Conservation (phyloP, 768 basidiomycete species). For the Saitozyma podzolica region DNA sequence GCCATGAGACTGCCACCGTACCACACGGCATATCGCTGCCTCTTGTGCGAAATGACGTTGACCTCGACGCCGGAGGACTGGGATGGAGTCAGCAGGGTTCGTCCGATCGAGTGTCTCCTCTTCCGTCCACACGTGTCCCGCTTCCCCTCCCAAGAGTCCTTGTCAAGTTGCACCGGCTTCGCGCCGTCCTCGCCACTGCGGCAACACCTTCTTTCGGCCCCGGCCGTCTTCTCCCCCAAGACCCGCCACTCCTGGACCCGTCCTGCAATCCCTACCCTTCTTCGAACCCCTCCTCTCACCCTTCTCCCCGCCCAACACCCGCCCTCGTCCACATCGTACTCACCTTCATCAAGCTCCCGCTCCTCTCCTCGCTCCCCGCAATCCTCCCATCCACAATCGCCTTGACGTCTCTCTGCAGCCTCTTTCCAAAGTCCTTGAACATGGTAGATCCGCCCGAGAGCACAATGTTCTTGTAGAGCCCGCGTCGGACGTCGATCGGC, state of each 20-base stretch:
- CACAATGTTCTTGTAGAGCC: conserved; percentile 98
- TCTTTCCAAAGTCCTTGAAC: conserved; percentile 98
- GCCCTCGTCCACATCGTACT: conserved; percentile 30
- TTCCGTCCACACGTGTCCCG: too few species aligned
- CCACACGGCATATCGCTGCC: conserved; percentile 96
- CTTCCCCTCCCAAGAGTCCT: too few species aligned
- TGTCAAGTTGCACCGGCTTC: too few species aligned
- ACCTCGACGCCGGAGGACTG: conserved; percentile 96
- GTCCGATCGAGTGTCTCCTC: not conserved
- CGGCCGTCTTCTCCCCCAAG: not conserved
- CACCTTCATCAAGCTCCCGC: conserved; percentile 76
- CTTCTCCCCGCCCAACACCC: too few species aligned
- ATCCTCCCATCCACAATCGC: conserved; percentile 88
- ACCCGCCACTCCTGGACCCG: too few species aligned
- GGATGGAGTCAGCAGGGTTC: conserved; percentile 3
- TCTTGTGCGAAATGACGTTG: conserved; percentile 97
- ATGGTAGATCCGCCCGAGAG: conserved; percentile 96
- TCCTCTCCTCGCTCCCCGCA: conserved; percentile 69
- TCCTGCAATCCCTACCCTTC: too few species aligned
- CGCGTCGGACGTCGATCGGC: conserved; percentile 94
- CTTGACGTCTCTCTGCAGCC: conserved; percentile 92
- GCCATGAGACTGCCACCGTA: conserved; percentile 94
- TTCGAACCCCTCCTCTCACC: too few species aligned
- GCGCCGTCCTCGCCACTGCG: not conserved
- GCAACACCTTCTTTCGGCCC: not conserved